Evolutionary conservation across 2,329 filamentous ascomycete genomes (phyloP), one percentile per base, ranked within the genome.

Genomic region (Pseudocercospora fuligena): DNA sequence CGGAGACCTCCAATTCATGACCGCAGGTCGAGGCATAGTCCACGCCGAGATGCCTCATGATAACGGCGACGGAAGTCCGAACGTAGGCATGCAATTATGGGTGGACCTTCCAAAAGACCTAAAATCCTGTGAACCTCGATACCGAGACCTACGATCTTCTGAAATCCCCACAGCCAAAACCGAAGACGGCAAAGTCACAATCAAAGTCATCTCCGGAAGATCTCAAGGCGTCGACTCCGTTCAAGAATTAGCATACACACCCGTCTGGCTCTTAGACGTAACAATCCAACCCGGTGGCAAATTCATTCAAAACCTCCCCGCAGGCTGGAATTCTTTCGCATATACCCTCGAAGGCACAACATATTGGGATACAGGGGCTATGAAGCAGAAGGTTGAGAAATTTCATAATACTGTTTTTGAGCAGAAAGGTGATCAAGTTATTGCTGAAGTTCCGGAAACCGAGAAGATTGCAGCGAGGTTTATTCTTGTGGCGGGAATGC

Each of bases 1-100:
- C 0, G 94, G 94, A n/a, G 94, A 97, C 77, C 82, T 98, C 57
- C 94, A 98, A 78, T 98, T 98, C 85, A 98, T 98, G 95, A 97
- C 94, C 0, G 94, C 94, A 0, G 94, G 94, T 3, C 84, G 86
- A 21, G 94, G 94, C 49, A 96, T 98, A 74, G 91, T 97, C 79
- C 95, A 98, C 80, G 92, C 94, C 43, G 94, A 98, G 81, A 75
- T 70, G 68, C 94, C 94, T 9, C 86, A 88, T 63, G 88, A 92
- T 76, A 92, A 93, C 77, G 78, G 85, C 0, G 92, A 95, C 77
- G 92, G 92, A 60, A 87, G 84, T 64, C 83, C 90, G 66, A 97
- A 94, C 78, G 86, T 96, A 62, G 94, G 94, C 36, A 87, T 98
- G 81, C 95, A 98, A 82, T 85, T 98, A 23, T 98, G 95, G 94